phyloP scores from a whole-genome alignment of 2,329 filamentous ascomycete genomes.

The Stagonosporopsis tanaceti region DNA sequence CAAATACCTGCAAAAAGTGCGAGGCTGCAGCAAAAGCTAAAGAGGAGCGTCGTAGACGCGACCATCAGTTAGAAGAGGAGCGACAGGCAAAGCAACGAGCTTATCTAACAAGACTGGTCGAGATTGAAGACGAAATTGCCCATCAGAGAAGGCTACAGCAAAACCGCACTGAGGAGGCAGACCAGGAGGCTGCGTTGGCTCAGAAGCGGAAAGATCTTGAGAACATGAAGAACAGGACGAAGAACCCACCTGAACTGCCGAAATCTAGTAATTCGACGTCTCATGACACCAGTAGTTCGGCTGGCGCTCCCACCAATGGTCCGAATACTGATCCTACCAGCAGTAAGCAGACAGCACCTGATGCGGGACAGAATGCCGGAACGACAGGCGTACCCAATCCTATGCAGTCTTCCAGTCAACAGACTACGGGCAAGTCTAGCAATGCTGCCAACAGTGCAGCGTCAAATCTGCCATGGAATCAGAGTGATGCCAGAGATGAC shows the following conservation, averaged over 20 bases:
- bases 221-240: slow-evolving; percentile 41
- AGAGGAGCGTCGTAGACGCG: slow-evolving; percentile 55
- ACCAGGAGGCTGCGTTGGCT: slow-evolving; percentile 55
- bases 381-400: not conserved
- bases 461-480: slow-evolving; percentile 19
- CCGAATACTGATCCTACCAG: not conserved
- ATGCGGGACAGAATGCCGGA: not conserved
- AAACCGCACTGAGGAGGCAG: slow-evolving; percentile 55
- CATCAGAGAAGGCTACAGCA: slow-evolving; percentile 56
- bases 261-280: not conserved
- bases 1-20: slow-evolving; percentile 60
- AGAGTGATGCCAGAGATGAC: slow-evolving; percentile 54
- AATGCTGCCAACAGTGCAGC: not conserved
- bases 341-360: not conserved
- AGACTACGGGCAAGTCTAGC: too few species aligned
- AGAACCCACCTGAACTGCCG: not conserved
- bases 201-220: slow-evolving; percentile 59
- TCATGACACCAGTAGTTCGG: not conserved
- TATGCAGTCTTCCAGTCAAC: not conserved
- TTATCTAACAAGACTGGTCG: slow-evolving; percentile 57
- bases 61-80: slow-evolving; percentile 61
- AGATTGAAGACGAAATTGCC: slow-evolving; percentile 64
- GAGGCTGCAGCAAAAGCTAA: slow-evolving; percentile 57
- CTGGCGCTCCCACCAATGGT: not conserved
- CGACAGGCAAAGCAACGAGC: slow-evolving; percentile 55